A percentile compares a stretch with the other conserved stretches of the same genome.
phyloP scores from a whole-genome alignment of 805 yeast genomes.

The Phaffomyces opuntiae region DNA sequence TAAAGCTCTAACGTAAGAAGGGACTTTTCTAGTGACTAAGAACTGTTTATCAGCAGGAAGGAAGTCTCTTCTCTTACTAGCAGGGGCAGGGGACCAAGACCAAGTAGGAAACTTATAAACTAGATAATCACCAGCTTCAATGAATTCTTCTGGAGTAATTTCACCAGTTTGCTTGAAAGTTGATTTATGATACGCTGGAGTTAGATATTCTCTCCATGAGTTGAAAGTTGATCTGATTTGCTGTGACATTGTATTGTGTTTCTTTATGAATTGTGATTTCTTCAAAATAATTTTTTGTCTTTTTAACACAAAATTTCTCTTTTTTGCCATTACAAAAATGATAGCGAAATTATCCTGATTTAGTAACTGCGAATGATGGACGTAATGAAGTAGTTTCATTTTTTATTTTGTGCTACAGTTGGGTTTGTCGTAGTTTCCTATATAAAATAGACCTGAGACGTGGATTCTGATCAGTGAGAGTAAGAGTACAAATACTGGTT shows the following conservation, averaged over 20 bases:
- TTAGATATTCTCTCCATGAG: conserved; percentile 83
- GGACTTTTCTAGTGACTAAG: conserved; percentile 83
- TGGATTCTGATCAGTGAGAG: no score
- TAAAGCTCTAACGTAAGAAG: conserved; percentile 69
- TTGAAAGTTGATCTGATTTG: conserved; percentile 66
- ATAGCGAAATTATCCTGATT: background rate
- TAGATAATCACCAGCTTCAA: conserved; percentile 87
- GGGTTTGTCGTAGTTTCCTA: no score
- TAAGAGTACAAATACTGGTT: no score
- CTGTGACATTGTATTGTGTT: background rate
- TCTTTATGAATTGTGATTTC: no score
- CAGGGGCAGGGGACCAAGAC: conserved; percentile 75
- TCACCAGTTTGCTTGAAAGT: conserved; percentile 84
- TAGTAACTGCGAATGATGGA: background rate
- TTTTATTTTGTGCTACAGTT: no score
- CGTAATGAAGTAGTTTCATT: no score
- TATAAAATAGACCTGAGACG: no score
- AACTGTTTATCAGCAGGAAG: conserved; percentile 84
- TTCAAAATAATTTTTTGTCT: no score
- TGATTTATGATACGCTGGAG: conserved; percentile 85
- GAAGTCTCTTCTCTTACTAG: conserved; percentile 52
- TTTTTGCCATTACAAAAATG: background rate
- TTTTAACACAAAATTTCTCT: no score
- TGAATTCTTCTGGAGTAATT: conserved; percentile 93
- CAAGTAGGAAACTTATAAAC: conserved; percentile 93